Evolutionary conservation across 1,284 basidiomycete genomes (phyloP).

Genomic region (Fomitopsis schrenkii): DNA sequence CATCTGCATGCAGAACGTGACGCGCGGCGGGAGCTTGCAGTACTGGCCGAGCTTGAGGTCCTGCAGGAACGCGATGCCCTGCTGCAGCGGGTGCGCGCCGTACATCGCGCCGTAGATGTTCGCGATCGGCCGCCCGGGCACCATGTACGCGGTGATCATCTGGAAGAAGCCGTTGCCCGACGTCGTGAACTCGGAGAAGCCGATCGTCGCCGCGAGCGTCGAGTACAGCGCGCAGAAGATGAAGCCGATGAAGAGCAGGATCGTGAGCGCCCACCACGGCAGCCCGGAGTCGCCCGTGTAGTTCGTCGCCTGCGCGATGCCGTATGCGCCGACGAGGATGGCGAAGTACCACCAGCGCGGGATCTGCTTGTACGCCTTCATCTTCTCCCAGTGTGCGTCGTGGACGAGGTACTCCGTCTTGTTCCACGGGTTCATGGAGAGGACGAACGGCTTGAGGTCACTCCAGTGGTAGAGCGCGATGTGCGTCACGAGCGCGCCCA

Average conservation of each 20-base stretch:
- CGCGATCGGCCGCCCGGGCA: conserved; percentile 40
- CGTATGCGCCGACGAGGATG: conserved; percentile 41
- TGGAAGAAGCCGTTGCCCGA: conserved; percentile 29
- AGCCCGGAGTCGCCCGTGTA: conserved; percentile 50
- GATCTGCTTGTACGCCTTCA: conserved; percentile 56
- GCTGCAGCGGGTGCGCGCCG: conserved; percentile 33
- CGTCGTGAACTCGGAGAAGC: conserved; percentile 25
- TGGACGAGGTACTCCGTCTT: conserved; percentile 21
- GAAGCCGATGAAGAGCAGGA: conserved; percentile 48
- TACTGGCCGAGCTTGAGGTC: conserved; percentile 47
- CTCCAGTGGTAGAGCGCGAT: conserved; percentile 32
- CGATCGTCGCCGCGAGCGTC: conserved; percentile 51
- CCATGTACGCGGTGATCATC: conserved; percentile 33
- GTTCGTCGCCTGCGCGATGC: conserved; percentile 44
- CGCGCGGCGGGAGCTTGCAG: conserved; percentile 61
- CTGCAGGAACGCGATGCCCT: conserved; percentile 43
- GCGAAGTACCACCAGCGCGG: conserved; percentile 60
- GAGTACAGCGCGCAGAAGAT: conserved; percentile 43
- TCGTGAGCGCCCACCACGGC: conserved; percentile 43
- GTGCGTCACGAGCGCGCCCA: conserved; percentile 29
- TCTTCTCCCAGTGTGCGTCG: conserved; percentile 45
- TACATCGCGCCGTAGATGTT: conserved; percentile 56
- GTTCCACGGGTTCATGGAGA: conserved; percentile 30
- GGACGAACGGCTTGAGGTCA: conserved; percentile 34
- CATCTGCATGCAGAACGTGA: conserved; percentile 52